These are phyloP conservation scores for Elaphomyces granulatus DNA, from an alignment of 495 filamentous ascomycete species.

Conservation along the genomic window DNA sequence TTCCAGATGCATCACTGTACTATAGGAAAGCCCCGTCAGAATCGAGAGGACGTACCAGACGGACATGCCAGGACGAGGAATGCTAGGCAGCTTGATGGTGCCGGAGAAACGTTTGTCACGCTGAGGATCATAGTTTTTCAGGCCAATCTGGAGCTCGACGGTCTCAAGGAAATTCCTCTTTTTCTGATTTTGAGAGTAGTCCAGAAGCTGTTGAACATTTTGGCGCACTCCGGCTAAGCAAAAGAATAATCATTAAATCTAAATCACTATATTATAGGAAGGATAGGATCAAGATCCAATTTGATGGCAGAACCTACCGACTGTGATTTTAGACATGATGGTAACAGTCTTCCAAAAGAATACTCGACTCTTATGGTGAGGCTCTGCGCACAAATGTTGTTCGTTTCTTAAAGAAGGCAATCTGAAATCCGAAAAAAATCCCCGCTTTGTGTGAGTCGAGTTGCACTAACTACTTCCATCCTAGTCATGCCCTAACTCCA, in stretches of 20 bases:
- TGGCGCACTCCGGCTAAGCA: constrained; percentile 86
- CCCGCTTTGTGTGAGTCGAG: constrained; percentile 31
- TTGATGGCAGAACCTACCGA: constrained; percentile 42
- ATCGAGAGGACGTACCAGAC: constrained; percentile 51
- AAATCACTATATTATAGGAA: no score
- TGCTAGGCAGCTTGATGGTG: constrained; percentile 81
- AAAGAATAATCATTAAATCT: no score
- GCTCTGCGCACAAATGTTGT: constrained; percentile 41
- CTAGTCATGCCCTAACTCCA: constrained; percentile 32
- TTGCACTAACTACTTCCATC: constrained; percentile 17
- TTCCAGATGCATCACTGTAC: constrained; percentile 2
- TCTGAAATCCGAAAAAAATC: constrained; percentile 16
- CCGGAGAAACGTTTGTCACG: constrained; percentile 99
- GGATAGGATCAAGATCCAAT: background rate
- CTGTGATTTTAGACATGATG: constrained; percentile 78
- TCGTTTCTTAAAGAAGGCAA: constrained; percentile 2
- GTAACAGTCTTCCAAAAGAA: constrained; percentile 46
- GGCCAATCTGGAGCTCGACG: constrained; percentile 82
- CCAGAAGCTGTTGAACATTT: constrained; percentile 78
- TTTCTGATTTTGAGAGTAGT: constrained; percentile 93
- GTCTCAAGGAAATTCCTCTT: constrained; percentile 99
- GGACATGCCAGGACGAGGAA: constrained; percentile 87
- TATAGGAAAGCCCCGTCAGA: background rate
- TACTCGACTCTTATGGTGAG: constrained; percentile 50
- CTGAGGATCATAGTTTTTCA: constrained; percentile 99